These are phyloP conservation scores for Colletotrichum lentis DNA, from an alignment of 2,329 filamentous ascomycete species.

Conservation along the genomic window DNA sequence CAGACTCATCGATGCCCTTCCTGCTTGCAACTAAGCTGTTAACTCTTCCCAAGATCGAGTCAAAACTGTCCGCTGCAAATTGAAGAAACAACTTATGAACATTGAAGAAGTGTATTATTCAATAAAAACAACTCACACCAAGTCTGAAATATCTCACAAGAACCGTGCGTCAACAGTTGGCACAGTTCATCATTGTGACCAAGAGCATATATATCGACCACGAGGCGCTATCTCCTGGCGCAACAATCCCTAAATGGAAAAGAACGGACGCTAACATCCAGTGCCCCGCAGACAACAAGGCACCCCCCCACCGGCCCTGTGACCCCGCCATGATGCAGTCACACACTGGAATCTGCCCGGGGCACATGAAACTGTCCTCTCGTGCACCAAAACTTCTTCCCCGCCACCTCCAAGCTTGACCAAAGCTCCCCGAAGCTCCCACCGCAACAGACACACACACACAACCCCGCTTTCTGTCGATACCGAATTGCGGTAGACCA, in stretches of 20 bases:
- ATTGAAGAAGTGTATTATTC: too few species aligned
- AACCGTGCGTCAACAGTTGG: too few species aligned
- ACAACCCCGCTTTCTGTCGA: not conserved
- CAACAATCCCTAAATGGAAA: not conserved
- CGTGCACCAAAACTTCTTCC: slow-evolving; percentile 35
- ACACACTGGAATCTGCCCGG: slow-evolving; percentile 16
- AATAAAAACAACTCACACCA: too few species aligned
- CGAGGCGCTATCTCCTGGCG: not conserved
- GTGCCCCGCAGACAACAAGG: slow-evolving; percentile 14
- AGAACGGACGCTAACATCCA: not conserved
- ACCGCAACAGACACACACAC: slow-evolving; percentile 25
- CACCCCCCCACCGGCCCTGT: not conserved
- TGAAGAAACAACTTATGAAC: too few species aligned
- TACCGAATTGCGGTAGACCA: not conserved
- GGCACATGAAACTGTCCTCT: slow-evolving; percentile 37
- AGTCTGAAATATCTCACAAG: too few species aligned
- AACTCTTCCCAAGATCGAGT: too few species aligned
- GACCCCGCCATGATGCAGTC: slow-evolving; percentile 35
- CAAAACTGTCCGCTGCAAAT: too few species aligned
- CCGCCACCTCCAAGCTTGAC: slow-evolving; percentile 35
- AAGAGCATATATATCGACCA: not conserved
- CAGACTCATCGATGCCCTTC: too few species aligned
- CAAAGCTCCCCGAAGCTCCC: slow-evolving; percentile 34
- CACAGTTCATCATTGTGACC: not conserved
- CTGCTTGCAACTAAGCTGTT: too few species aligned